Percentiles rank a stretch among this genome's conserved stretches.
phyloP scores from a whole-genome alignment of 2,329 filamentous ascomycete genomes.

The Diaporthe destruens region DNA sequence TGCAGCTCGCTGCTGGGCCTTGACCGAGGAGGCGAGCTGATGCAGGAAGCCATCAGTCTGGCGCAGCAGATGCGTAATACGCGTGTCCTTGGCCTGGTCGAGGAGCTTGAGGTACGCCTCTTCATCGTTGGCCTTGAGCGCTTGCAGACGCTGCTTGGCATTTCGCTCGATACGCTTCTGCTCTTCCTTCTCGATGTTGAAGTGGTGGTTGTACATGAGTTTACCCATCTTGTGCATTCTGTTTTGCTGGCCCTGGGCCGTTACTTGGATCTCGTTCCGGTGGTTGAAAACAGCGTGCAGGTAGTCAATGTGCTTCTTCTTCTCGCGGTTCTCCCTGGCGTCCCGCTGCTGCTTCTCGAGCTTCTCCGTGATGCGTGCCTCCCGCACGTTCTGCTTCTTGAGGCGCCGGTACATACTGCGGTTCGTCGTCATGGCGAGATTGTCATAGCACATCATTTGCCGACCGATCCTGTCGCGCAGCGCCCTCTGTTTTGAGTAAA shows the following conservation, averaged over 20 bases:
- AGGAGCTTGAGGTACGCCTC: slow-evolving; percentile 98
- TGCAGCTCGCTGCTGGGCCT: slow-evolving; percentile 89
- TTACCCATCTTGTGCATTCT: slow-evolving; percentile 89
- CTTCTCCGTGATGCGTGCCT: slow-evolving; percentile 98
- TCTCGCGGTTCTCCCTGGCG: slow-evolving; percentile 93
- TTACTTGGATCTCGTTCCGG: slow-evolving; percentile 79
- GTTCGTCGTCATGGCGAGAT: slow-evolving; percentile 97
- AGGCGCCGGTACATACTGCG: slow-evolving; percentile 89
- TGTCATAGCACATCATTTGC: slow-evolving; percentile 95
- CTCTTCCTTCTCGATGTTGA: slow-evolving; percentile 98
- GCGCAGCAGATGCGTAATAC: slow-evolving; percentile 96
- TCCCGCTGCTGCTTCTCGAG: slow-evolving; percentile 99
- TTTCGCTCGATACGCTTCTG: slow-evolving; percentile 98
- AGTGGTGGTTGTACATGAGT: slow-evolving; percentile 89
- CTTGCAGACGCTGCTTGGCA: slow-evolving; percentile 99
- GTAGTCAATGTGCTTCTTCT: slow-evolving; percentile 96
- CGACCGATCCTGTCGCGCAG: slow-evolving; percentile 88
- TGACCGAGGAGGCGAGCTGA: slow-evolving; percentile 94
- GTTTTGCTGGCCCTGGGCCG: slow-evolving; percentile 74
- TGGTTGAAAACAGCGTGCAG: slow-evolving; percentile 88
- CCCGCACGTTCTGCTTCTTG: slow-evolving; percentile 96
- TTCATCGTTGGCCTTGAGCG: slow-evolving; percentile 98
- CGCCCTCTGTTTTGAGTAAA: slow-evolving; percentile 89
- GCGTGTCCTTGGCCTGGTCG: slow-evolving; percentile 98
- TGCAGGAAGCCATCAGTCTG: slow-evolving; percentile 98